Conservation (phyloP, 2,329 filamentous ascomycete genomes). For the Eutypa lata region DNA sequence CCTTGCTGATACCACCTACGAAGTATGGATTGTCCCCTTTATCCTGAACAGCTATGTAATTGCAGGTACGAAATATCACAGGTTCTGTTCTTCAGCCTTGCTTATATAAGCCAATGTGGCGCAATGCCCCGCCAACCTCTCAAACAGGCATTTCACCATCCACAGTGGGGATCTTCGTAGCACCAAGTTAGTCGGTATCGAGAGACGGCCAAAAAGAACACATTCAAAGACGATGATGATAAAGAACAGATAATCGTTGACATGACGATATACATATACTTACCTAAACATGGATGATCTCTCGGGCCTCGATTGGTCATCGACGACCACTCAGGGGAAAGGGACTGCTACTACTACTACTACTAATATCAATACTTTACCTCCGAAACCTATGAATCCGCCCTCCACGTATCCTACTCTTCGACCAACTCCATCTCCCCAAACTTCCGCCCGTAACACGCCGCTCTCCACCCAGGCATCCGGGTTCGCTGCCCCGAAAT, state of each 20-base stretch:
- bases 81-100: too few species aligned
- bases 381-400: slow-evolving; percentile 25
- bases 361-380: slow-evolving; percentile 14
- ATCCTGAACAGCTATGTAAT: too few species aligned
- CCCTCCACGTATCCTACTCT: slow-evolving; percentile 37
- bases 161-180: too few species aligned
- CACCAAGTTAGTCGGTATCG: too few species aligned
- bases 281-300: slow-evolving; percentile 30
- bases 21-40: too few species aligned
- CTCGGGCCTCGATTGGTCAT: slow-evolving; percentile 31
- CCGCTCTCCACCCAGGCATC: slow-evolving; percentile 51
- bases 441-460: slow-evolving; percentile 54
- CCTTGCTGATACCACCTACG: too few species aligned
- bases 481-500: slow-evolving; percentile 42
- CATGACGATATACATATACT: slow-evolving; percentile 20
- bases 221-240: background rate
- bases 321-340: slow-evolving; percentile 21
- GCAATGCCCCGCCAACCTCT: too few species aligned
- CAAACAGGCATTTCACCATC: too few species aligned
- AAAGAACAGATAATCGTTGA: slow-evolving; percentile 16
- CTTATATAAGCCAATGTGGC: too few species aligned
- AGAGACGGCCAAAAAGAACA: too few species aligned
- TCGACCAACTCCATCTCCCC: slow-evolving; percentile 54
- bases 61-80: too few species aligned
- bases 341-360: slow-evolving; percentile 8